These are phyloP conservation scores for Rhizopogon sp. DNA, from an alignment of 768 basidiomycete genomes.

Conservation along the genomic window DNA sequence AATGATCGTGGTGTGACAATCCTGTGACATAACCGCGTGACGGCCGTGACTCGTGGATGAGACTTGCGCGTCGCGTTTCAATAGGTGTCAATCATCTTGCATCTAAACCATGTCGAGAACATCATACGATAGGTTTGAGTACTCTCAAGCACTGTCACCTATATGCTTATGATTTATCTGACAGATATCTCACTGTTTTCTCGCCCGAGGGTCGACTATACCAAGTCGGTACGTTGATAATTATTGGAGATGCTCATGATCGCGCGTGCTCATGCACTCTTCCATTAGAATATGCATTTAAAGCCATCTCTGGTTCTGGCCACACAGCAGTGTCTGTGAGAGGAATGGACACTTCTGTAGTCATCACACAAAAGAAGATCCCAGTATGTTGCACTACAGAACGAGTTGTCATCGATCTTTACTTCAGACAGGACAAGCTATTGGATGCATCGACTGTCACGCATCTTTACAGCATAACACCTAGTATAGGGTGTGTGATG, in stretches of 20 bases:
- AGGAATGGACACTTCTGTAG: conserved; percentile 91
- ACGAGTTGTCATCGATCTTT: conserved; percentile 1
- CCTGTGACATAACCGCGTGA: conserved; percentile 35
- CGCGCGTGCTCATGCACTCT: conserved; percentile 8
- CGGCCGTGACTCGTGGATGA: conserved; percentile 22
- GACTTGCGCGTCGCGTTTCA: conserved; percentile 61
- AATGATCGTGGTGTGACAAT: conserved; percentile 1
- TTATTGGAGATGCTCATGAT: background rate
- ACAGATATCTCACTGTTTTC: conserved; percentile 92
- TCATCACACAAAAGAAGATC: conserved; percentile 98
- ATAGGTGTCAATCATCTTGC: conserved; percentile 11
- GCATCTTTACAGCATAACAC: conserved; percentile 94
- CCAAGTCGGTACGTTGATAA: conserved; percentile 80
- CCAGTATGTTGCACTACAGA: conserved; percentile 57
- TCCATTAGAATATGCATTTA: conserved; percentile 92
- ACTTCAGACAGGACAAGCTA: conserved; percentile 78
- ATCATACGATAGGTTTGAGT: conserved; percentile 78
- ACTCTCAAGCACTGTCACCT: background rate
- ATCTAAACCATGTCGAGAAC: conserved; percentile 77
- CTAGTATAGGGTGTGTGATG: conserved; percentile 96
- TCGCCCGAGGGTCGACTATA: conserved; percentile 96
- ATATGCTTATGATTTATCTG: background rate
- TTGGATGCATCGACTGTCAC: conserved; percentile 92
- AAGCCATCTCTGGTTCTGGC: conserved; percentile 95
- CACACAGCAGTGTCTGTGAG: conserved; percentile 91